phyloP scores from a whole-genome alignment of 73 alveolate genomes.

The Tetrahymena thermophila region DNA sequence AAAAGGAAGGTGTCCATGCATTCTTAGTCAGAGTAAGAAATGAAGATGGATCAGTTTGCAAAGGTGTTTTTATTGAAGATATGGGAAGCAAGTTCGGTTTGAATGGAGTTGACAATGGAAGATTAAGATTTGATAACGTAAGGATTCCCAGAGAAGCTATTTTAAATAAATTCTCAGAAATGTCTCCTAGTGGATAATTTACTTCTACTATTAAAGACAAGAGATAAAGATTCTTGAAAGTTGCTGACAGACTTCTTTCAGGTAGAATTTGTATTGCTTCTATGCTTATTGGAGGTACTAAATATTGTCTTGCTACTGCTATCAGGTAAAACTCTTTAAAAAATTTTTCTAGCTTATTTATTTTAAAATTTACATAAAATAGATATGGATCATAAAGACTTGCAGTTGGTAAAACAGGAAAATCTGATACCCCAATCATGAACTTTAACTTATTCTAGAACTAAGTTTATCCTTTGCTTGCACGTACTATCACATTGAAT shows the following conservation, averaged over 20 bases:
- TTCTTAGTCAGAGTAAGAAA: constrained; percentile 49
- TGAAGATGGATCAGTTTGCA: neutral
- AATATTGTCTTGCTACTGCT: constrained; percentile 35
- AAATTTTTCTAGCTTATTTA: neutral
- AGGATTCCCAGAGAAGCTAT: constrained; percentile 51
- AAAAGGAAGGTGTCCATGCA: constrained; percentile 48
- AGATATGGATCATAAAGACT: constrained; percentile 16
- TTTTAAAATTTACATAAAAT: neutral
- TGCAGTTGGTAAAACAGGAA: constrained; percentile 50
- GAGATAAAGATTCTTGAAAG: constrained; percentile 52
- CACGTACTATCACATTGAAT: constrained; percentile 41
- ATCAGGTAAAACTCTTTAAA: constrained; percentile 6
- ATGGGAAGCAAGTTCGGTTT: constrained; percentile 78
- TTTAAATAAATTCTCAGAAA: constrained; percentile 50
- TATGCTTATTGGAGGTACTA: constrained; percentile 37
- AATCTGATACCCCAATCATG: constrained; percentile 55
- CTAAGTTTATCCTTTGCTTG: constrained; percentile 53
- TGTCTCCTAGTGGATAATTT: constrained; percentile 43
- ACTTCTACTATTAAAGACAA: constrained; percentile 19
- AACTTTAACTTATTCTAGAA: constrained; percentile 46
- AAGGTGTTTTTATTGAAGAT: constrained; percentile 55
- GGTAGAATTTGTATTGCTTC: constrained; percentile 66
- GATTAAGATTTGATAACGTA: constrained; percentile 40
- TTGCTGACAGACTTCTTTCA: constrained; percentile 52
- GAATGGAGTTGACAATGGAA: constrained; percentile 51